phyloP scores from a whole-genome alignment of 2,329 filamentous ascomycete genomes.

The Cytospora piceae region DNA sequence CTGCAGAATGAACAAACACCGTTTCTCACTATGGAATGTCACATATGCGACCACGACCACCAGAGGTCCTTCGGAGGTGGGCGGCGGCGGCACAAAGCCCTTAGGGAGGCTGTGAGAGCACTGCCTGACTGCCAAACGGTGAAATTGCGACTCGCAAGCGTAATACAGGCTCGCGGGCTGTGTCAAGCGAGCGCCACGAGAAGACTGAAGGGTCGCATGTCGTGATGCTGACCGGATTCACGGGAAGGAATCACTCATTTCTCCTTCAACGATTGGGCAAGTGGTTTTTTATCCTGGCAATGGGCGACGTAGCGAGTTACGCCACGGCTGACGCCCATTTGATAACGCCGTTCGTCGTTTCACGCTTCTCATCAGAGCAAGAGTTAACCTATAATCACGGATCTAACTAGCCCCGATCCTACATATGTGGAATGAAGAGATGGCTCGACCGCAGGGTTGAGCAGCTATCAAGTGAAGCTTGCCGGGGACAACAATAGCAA shows the following conservation, averaged over 20 bases:
- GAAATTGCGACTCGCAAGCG: constrained; percentile 7
- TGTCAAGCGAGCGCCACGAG: constrained; percentile 13
- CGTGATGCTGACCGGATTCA: constrained; percentile 35
- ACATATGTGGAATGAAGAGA: background rate
- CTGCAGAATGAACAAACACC: constrained; percentile 30
- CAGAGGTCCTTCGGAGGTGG: constrained; percentile 23
- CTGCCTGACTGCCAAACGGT: constrained; percentile 12
- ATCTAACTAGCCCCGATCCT: background rate
- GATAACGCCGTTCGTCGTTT: background rate
- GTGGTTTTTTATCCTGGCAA: background rate
- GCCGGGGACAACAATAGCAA: background rate
- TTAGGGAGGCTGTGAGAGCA: too few relatives aligned
- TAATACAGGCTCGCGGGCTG: background rate
- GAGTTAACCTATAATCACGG: background rate
- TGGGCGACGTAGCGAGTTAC: background rate
- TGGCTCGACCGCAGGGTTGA: background rate
- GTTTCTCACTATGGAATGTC: constrained; percentile 40
- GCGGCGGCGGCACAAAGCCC: constrained; percentile 4
- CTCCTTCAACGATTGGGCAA: constrained; percentile 19
- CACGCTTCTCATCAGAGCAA: background rate
- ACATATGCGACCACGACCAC: constrained; percentile 38
- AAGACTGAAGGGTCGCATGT: background rate
- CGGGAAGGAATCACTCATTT: constrained; percentile 31
- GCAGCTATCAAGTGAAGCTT: background rate
- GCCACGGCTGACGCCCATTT: constrained; percentile 20